Evolutionary conservation across 2,329 filamentous ascomycete genomes (phyloP), one percentile per base, ranked within the genome.

Genomic region (Gaeumannomyces sp.): DNA sequence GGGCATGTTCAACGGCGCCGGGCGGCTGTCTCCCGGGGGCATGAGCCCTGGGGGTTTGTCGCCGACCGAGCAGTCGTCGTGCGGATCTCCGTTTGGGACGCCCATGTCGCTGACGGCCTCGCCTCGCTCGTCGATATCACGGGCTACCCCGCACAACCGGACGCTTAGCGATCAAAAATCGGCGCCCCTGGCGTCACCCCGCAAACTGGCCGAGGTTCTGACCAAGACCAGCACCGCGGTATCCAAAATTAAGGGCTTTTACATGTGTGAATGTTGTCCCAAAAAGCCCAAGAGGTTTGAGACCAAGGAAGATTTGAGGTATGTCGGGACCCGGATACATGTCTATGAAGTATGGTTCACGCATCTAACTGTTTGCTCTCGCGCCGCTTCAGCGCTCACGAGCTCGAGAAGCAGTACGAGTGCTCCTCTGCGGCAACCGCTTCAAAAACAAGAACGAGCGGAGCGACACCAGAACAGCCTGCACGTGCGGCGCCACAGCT

Each of bases 361-460:
- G 38, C 2, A 38, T 22, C 33, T 38, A 50, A 61, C 33, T 38
- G 16, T 7, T 53, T 22, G n/a, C 13, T 3, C 25, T 45, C 59
- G 1, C 35, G 4, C 35, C 29, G 19, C 50, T 65, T 25, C 73
- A 97, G 94, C 68, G 81, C 89, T 59, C 94, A 98, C 75, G 92
- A 95, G 76, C 88, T 92, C 73, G 95, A 98, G 77, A 98, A 98
- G 77, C 94, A 98, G 77, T 98, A 97, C 76, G 91, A 91, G 68
- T 98, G 94, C 76, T 85, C 87, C 33, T 92, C 75, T 98, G 94
- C 76, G 90, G 90, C 58, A 97, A 97, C 74, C 88, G 94, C 14
- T 98, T 98, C 81, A 98, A 98, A 78, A 98, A 98, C 79, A 98
- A 98, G 79, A 98, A 98, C 72, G 95, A 98, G 93, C 93, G 2